These are phyloP conservation scores for Basidiobolus meristosporus DNA, from an alignment of 371 early-diverging fungal species.

Conservation along the genomic window DNA sequence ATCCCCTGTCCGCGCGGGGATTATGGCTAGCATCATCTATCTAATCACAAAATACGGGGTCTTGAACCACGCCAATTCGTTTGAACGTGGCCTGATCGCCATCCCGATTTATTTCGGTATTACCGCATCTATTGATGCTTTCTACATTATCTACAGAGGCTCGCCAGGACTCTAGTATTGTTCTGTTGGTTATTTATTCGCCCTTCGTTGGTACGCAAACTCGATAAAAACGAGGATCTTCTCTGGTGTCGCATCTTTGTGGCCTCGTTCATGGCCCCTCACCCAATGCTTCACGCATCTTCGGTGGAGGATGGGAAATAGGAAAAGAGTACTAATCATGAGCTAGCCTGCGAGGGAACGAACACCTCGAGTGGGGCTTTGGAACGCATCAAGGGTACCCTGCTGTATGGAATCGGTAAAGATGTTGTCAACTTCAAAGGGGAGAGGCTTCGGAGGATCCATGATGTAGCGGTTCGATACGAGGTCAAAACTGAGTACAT, in stretches of 20 bases:
- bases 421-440: constrained; percentile 33
- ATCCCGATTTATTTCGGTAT: constrained; percentile 65
- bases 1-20: constrained; percentile 47
- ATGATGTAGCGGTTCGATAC: constrained; percentile 37
- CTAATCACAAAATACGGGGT: constrained; percentile 38
- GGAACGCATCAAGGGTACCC: neutral
- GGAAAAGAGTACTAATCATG: constrained; percentile 3
- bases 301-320: too few relatives aligned
- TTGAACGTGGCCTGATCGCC: constrained; percentile 47
- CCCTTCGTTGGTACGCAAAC: constrained; percentile 36
- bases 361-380: constrained; percentile 1
- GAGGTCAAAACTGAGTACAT: constrained; percentile 68
- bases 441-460: constrained; percentile 19
- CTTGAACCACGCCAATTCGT: constrained; percentile 34
- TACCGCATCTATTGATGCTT: constrained; percentile 39
- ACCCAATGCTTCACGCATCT: constrained; percentile 35
- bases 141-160: constrained; percentile 57
- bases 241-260: constrained; percentile 45
- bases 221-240: constrained; percentile 41
- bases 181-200: constrained; percentile 34
- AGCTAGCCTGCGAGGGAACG: neutral
- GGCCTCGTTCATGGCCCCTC: constrained; percentile 18
- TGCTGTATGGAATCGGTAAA: constrained; percentile 21
- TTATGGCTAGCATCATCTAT: constrained; percentile 42
- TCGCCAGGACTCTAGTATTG: constrained; percentile 29